phyloP scores from a whole-genome alignment of 805 yeast genomes.

The Candida koratica region DNA sequence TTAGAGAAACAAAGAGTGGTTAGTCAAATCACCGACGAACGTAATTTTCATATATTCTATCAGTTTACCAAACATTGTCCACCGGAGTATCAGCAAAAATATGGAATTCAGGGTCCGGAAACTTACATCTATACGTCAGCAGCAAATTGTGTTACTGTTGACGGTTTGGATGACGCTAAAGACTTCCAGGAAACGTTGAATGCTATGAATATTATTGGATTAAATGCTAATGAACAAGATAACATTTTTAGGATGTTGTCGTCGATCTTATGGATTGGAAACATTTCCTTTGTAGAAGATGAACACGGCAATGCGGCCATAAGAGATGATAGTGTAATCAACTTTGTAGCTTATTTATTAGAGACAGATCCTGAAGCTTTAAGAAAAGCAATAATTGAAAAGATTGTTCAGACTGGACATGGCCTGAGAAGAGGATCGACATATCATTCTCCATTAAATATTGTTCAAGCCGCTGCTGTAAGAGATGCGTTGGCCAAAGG shows the following conservation, averaged over 20 bases:
- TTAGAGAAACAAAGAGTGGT: slow-evolving; percentile 96
- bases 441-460: slow-evolving; percentile 89
- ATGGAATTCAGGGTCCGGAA: slow-evolving; percentile 93
- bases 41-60: slow-evolving; percentile 96
- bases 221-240: slow-evolving; percentile 80
- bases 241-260: slow-evolving; percentile 82
- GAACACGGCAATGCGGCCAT: slow-evolving; percentile 82
- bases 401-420: slow-evolving; percentile 85
- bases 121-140: slow-evolving; percentile 85
- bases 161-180: slow-evolving; percentile 74
- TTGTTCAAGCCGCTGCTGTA: slow-evolving; percentile 90
- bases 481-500: slow-evolving; percentile 95
- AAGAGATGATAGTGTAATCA: slow-evolving; percentile 85
- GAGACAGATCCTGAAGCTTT: slow-evolving; percentile 71
- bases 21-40: slow-evolving; percentile 85
- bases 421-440: slow-evolving; percentile 89
- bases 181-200: slow-evolving; percentile 78
- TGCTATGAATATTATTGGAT: slow-evolving; percentile 88
- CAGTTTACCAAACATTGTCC: slow-evolving; percentile 92
- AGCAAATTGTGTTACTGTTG: slow-evolving; percentile 81
- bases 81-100: slow-evolving; percentile 73
- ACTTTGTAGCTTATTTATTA: slow-evolving; percentile 86
- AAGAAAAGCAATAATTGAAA: slow-evolving; percentile 64
- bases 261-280: slow-evolving; percentile 91
- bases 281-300: slow-evolving; percentile 78